Evolutionary conservation across 257 asterid genomes (phyloP).

Genomic region (Linderniella brevidens): DNA sequence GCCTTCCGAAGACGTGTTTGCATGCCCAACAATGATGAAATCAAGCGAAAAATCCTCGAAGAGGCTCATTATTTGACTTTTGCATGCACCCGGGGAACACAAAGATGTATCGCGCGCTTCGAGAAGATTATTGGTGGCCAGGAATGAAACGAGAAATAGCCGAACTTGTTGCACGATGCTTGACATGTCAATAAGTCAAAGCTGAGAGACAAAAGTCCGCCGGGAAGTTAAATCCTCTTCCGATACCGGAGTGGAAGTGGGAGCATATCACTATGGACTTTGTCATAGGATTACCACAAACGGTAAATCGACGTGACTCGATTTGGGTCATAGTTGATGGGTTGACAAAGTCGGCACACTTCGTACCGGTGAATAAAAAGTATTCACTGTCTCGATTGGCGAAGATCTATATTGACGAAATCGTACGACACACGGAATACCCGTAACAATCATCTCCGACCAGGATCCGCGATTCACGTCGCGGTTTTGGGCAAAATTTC

Average conservation of each 20-base stretch:
- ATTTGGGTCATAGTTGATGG: no score
- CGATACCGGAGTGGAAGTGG: not conserved
- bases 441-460: not conserved
- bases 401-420: not conserved
- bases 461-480: not conserved
- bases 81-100: not conserved
- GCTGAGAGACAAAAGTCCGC: not conserved
- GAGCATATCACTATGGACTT: not conserved
- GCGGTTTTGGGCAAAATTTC: not conserved
- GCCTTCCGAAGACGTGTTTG: not conserved
- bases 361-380: no score
- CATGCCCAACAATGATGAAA: not conserved
- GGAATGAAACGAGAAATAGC: no score
- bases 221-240: not conserved
- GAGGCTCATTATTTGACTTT: not conserved
- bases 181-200: not conserved
- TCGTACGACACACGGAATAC: not conserved
- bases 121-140: not conserved
- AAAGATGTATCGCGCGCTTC: not conserved
- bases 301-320: no score
- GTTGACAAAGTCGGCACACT: no score
- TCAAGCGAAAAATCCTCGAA: not conserved
- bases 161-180: not conserved
- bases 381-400: not conserved
- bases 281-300: no score